Evolutionary conservation across 129 eudicot species (phyloP).

Genomic region (Tagetes erecta): DNA sequence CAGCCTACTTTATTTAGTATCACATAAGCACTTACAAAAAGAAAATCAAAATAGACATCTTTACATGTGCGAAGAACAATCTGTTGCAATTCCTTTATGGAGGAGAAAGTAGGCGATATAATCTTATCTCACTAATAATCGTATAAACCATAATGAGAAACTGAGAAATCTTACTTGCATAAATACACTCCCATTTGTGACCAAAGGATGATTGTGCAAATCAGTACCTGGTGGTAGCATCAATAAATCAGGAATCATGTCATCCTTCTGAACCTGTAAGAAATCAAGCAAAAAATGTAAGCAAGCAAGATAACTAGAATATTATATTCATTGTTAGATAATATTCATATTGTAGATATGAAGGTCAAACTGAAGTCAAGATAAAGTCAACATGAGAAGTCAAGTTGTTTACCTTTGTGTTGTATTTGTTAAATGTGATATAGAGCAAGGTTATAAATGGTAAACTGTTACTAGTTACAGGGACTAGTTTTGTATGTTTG

Average conservation of each 20-base stretch:
- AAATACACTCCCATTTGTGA: constrained; percentile 69
- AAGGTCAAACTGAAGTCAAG: too few species aligned
- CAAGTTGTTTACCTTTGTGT: too few species aligned
- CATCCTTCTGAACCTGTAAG: constrained; percentile 76
- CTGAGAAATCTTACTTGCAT: constrained; percentile 59
- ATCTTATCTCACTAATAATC: not conserved
- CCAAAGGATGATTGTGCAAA: constrained; percentile 82
- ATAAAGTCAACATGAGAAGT: too few species aligned
- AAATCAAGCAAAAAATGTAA: constrained; percentile 15
- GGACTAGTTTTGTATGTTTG: too few species aligned
- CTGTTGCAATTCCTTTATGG: not conserved
- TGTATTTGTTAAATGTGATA: too few species aligned
- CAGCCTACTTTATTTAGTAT: not conserved
- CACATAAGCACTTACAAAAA: not conserved
- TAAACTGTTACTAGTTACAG: too few species aligned
- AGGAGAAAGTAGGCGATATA: not conserved
- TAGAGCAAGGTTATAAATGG: too few species aligned
- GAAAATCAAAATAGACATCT: not conserved
- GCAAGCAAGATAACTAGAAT: constrained; percentile 11
- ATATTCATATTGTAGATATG: not conserved
- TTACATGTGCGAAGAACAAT: not conserved
- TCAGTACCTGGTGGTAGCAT: constrained; percentile 87
- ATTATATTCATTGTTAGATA: not conserved
- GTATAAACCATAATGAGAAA: constrained; percentile 7
- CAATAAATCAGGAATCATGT: constrained; percentile 75